phyloP scores from a whole-genome alignment of 305 asterid genomes.

The Fraxinus greggii region DNA sequence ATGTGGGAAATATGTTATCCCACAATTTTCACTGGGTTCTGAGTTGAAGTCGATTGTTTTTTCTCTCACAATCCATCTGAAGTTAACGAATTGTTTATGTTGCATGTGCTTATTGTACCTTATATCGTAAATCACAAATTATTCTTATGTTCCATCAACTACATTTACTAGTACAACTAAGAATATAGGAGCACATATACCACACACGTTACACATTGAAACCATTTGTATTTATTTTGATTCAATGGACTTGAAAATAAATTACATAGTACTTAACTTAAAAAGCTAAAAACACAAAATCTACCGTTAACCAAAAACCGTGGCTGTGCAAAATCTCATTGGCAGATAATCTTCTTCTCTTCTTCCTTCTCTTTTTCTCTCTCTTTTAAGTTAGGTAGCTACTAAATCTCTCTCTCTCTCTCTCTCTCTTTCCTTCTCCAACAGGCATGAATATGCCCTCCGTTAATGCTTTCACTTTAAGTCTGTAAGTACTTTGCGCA shows the following conservation, averaged over 20 bases:
- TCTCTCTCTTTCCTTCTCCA: not conserved
- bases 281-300: constrained; percentile 6
- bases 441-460: not conserved
- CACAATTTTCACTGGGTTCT: not conserved
- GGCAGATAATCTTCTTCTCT: not conserved
- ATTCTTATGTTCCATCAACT: not conserved
- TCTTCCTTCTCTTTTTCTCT: too few relatives aligned
- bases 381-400: not conserved
- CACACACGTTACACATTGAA: not conserved
- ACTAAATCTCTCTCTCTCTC: not conserved
- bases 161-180: not conserved
- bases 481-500: not conserved
- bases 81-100: not conserved
- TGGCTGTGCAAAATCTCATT: not conserved
- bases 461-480: not conserved
- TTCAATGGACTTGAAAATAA: not conserved
- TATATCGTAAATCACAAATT: not conserved
- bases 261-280: too few relatives aligned
- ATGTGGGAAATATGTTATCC: not conserved
- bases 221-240: not conserved
- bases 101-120: not conserved
- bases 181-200: not conserved
- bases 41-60: not conserved
- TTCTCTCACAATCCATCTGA: not conserved
- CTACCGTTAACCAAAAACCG: constrained; percentile 3